These are phyloP conservation scores for Schrenkiella parvula DNA, from an alignment of 345 rosid genomes.

Conservation along the genomic window DNA sequence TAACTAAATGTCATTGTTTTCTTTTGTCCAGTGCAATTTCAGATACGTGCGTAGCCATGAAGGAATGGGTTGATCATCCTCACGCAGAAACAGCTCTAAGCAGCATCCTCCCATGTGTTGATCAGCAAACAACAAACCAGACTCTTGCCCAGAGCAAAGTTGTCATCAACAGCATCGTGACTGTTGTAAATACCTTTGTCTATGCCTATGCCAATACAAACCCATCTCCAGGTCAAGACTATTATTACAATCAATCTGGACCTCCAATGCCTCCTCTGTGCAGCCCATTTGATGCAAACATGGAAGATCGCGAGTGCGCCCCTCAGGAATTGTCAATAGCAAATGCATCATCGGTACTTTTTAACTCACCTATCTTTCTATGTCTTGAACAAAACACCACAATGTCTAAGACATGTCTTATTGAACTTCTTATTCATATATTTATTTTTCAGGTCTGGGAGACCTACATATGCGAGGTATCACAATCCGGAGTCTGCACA, in stretches of 20 bases:
- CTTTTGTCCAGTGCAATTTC: slow-evolving; percentile 59
- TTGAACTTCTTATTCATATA: background rate
- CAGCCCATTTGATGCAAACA: slow-evolving; percentile 62
- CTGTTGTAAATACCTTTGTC: slow-evolving; percentile 73
- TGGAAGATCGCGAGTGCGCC: slow-evolving; percentile 58
- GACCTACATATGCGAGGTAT: slow-evolving; percentile 54
- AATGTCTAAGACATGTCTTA: background rate
- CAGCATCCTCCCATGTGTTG: slow-evolving; percentile 93
- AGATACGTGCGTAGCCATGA: slow-evolving; percentile 90
- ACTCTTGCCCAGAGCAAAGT: slow-evolving; percentile 87
- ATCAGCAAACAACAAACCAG: slow-evolving; percentile 77
- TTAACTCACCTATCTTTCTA: background rate
- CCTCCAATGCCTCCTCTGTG: slow-evolving; percentile 88
- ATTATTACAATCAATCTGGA: slow-evolving; percentile 80
- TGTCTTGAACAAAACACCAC: slow-evolving; percentile 1
- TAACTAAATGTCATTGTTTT: background rate
- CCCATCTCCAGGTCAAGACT: slow-evolving; percentile 49
- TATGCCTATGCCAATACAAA: slow-evolving; percentile 74
- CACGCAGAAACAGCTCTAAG: slow-evolving; percentile 88
- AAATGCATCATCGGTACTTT: slow-evolving; percentile 74
- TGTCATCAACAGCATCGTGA: slow-evolving; percentile 75
- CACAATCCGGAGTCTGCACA: slow-evolving; percentile 50
- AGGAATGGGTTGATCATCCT: slow-evolving; percentile 90
- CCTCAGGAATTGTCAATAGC: slow-evolving; percentile 63
- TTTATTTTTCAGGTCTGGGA: slow-evolving; percentile 61